Percentiles rank a stretch among this genome's conserved stretches.
These are phyloP conservation scores for Paxillus involutus DNA, from an alignment of 768 basidiomycete species.

Conservation along the genomic window DNA sequence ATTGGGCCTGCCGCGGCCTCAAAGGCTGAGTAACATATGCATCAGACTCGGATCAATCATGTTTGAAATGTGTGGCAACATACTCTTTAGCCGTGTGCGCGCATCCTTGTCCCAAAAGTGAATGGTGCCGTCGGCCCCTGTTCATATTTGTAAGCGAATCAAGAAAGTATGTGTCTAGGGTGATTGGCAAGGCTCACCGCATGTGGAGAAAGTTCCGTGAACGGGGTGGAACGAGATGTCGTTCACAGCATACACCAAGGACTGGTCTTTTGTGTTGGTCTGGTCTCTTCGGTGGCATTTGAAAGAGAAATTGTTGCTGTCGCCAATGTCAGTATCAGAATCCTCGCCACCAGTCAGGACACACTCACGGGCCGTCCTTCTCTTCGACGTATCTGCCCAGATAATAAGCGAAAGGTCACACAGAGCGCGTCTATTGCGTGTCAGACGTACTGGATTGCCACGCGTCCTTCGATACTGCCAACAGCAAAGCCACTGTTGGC, in stretches of 20 bases:
- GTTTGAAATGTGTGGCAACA: neutral
- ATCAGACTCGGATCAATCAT: slow-evolving; percentile 1
- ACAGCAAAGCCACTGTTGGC: slow-evolving; percentile 72
- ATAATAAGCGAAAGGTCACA: neutral
- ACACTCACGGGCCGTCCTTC: slow-evolving; percentile 67
- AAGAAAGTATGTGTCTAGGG: slow-evolving; percentile 17
- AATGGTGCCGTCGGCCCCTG: slow-evolving; percentile 82
- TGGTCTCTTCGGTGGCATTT: slow-evolving; percentile 73
- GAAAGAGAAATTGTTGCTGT: slow-evolving; percentile 83
- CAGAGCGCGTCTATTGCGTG: slow-evolving; percentile 1
- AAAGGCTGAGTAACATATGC: slow-evolving; percentile 50
- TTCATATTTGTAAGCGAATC: slow-evolving; percentile 8
- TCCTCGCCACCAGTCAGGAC: neutral
- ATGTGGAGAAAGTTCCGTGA: slow-evolving; percentile 84
- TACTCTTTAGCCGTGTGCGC: slow-evolving; percentile 89
- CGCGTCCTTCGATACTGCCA: slow-evolving; percentile 87
- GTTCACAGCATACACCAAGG: slow-evolving; percentile 80
- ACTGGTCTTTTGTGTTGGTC: slow-evolving; percentile 58
- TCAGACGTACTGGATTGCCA: slow-evolving; percentile 86
- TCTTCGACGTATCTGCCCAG: slow-evolving; percentile 77
- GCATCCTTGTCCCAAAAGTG: slow-evolving; percentile 96
- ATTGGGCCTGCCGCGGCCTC: slow-evolving; percentile 77
- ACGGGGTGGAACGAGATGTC: slow-evolving; percentile 84
- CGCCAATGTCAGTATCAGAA: neutral
- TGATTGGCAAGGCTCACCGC: slow-evolving; percentile 43